These are phyloP conservation scores for Pyracantha coccinea DNA, from an alignment of 331 rosid species.

Conservation along the genomic window DNA sequence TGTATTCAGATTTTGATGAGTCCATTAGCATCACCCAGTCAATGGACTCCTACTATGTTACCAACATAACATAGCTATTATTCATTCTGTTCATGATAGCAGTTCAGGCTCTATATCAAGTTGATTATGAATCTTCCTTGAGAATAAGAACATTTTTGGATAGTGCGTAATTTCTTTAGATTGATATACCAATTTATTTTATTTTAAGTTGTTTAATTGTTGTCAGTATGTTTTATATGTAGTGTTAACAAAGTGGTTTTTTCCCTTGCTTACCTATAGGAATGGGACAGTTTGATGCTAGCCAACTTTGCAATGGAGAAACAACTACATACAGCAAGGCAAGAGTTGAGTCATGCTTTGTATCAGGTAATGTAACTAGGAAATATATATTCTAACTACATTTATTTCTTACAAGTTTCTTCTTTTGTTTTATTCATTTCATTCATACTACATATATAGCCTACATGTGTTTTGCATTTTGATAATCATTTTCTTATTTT, in stretches of 20 bases:
- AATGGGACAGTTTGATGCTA: constrained; percentile 91
- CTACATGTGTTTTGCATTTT: background rate
- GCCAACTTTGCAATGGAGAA: constrained; percentile 90
- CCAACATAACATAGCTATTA: background rate
- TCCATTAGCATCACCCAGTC: background rate
- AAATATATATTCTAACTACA: background rate
- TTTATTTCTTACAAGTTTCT: background rate
- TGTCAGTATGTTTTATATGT: background rate
- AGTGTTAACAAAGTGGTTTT: background rate
- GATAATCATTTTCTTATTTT: background rate
- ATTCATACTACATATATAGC: no score
- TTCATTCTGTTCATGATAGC: background rate
- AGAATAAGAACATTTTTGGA: background rate
- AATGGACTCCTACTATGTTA: no score
- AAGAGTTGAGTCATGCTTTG: constrained; percentile 96
- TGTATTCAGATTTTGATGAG: background rate
- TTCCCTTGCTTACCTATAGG: constrained; percentile 27
- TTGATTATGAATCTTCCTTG: background rate
- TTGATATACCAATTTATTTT: background rate
- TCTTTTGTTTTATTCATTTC: no score
- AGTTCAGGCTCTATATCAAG: background rate
- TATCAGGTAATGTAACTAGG: constrained; percentile 60
- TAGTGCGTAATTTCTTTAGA: background rate
- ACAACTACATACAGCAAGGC: constrained; percentile 96
- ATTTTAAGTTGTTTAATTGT: background rate